Evolutionary conservation across 768 basidiomycete genomes (phyloP), one percentile per base, ranked within the genome.

Genomic region (Russula vinacea): DNA sequence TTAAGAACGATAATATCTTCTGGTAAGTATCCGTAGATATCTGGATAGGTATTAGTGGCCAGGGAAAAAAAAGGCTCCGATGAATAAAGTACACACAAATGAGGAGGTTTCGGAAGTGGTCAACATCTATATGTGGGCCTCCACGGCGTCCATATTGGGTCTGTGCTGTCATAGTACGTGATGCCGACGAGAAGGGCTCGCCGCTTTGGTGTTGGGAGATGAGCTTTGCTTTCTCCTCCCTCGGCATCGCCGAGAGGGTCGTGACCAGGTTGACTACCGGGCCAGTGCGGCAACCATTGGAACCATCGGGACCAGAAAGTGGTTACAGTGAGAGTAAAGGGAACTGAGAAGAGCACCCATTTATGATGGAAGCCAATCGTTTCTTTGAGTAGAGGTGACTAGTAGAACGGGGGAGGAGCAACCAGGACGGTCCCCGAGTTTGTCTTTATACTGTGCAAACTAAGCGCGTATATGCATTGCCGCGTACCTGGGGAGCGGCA

Each of bases 171-270:
- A 24, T 2, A 6, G 32, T 70, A 70, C 11, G 44, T 33, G 32
- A 70, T 70, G 10, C 68, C 68, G 4, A 70, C 65, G 19, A 70
- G 69, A 16, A 70, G 62, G 10, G 66, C 70, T 4, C 61, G 64
- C 11, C 60, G 45, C 37, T 62, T 67, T 4, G 44, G 5, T 17
- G 11, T 47, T 37, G 56, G 11, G 47, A 14, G 40, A 9, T 14
- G 8, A 29, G 1, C 16, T 49, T 58, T 37, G 39, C n/a, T 17
- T 29, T 63, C 40, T 17, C 29, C 29, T 29, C 45, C 22, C 6
- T 35, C 10, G 35, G 35, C 10, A 35, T 35, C 6, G 35, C 1
- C 4, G 35, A 35, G 35, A 35, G 35, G 35, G 29, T 29, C 29
- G 29, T 29, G 29, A 29, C 5, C 2, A 29, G 29, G 29, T 2